These are phyloP conservation scores for Ceratonia siliqua DNA, from an alignment of 306 rosid species.

Conservation along the genomic window DNA sequence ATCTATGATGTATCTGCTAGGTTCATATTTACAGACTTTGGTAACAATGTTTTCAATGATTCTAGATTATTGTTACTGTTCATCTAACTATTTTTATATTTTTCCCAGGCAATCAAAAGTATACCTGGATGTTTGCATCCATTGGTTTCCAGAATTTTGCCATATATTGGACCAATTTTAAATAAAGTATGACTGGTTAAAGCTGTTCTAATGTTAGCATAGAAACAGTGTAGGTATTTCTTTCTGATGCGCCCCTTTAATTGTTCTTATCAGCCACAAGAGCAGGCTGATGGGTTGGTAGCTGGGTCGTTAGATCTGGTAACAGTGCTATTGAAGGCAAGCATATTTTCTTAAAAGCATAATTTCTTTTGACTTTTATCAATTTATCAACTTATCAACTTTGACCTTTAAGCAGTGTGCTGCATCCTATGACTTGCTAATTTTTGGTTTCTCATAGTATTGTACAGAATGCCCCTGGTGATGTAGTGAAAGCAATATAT, in stretches of 20 bases:
- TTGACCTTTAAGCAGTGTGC: conserved; percentile 26
- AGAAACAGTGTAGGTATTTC: not conserved
- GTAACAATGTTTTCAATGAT: not conserved
- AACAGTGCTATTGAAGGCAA: conserved; percentile 93
- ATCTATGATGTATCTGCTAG: conserved; percentile 5
- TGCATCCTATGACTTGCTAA: conserved; percentile 37
- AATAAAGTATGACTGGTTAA: conserved; percentile 53
- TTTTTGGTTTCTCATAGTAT: conserved; percentile 42
- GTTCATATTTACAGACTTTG: conserved; percentile 17
- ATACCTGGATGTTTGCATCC: conserved; percentile 83
- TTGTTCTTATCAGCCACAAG: conserved; percentile 66
- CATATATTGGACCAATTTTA: conserved; percentile 72
- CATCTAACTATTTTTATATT: conserved; percentile 17
- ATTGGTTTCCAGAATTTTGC: conserved; percentile 76
- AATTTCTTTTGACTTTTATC: not conserved
- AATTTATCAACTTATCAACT: conserved; percentile 4
- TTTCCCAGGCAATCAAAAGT: conserved; percentile 71
- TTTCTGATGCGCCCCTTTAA: conserved; percentile 38
- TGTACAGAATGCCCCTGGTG: conserved; percentile 80
- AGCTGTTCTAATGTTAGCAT: conserved; percentile 19
- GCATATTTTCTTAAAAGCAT: conserved; percentile 40
- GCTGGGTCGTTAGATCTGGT: conserved; percentile 90
- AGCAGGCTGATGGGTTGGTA: conserved; percentile 86
- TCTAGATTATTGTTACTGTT: conserved; percentile 28
- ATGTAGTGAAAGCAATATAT: conserved; percentile 73